Base-by-base conservation (phyloP, 345 rosid species). In the Camelina laxa region DNA sequence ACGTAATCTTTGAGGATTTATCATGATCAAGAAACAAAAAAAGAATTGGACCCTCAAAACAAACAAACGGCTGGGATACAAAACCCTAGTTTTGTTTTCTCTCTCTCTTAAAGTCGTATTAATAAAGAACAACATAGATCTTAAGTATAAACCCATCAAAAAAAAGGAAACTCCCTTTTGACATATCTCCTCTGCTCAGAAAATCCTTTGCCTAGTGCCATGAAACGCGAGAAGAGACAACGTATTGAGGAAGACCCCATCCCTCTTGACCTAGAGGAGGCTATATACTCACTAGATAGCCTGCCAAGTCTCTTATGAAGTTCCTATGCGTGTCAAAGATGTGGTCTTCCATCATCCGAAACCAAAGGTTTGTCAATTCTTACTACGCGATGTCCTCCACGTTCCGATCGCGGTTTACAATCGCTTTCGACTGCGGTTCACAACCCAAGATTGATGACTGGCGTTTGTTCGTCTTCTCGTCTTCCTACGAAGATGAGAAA, bases 291-390 rank as follows among this genome's bases (percentile, higher is more conserved):
- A 50, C 6, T 19, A 50, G 6, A 19, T 50, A 19, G 14, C 55
- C 27, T 22, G 27, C 30, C 21, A 50, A 50, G 19, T 50, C 56
- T 50, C 14, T 50, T 4, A 20, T 50, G 3, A 50, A 20, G 15
- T 50, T 20, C 15, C 14, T 0, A 20, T 20, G 56, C 3, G 30
- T 50, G 7, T 50, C 56, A 4, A 50, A 20, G 27, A 21, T 4
- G 56, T 50, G 56, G 27, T 50, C 56, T 50, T 50, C 56, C 56
- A 50, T 20, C 15, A 20, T 50, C 27, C 30, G 30, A 50, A 50
- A 14, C 56, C 56, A 50, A 9, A 50, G 27, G 11, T 50, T 50
- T 6, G 14, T 50, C 3, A 5, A 20, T 50, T 50, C 55, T 4
- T 50, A 9, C 21, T 48, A 7, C 21, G 53, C 22, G 3, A 8